Base-by-base conservation (phyloP, 768 basidiomycete genomes). In the Tricholoma saponaceum region DNA sequence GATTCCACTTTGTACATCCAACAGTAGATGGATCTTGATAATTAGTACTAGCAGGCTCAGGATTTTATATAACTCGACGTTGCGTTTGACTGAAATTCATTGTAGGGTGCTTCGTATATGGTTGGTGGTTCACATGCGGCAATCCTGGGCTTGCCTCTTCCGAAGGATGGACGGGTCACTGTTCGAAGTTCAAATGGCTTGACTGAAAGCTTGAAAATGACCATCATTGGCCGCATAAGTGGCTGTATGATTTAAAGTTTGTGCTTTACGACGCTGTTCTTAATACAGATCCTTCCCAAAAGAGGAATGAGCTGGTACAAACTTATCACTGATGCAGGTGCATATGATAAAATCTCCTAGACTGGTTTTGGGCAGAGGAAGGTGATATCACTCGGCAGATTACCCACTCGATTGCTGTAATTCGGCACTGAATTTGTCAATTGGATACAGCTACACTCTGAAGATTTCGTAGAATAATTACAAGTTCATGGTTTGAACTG, bases 71-170 rank as follows among this genome's bases (percentile, higher is more conserved):
- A 37, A 16, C 13, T 37, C 13, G 16, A 37, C 4, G 35, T 37
- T 16, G 35, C 16, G 35, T 37, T 37, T 37, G 35, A 37, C 35
- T 37, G 35, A 37, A 14, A 37, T 37, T 37, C 35, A 37, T 14
- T 37, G 35, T 16, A 37, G 14, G 35, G 35, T 16, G 35, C 35
- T 37, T 37, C 35, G 13, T 37, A 37, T 14, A 37, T 35, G 14
- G 35, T 35, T 14, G 35, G 14, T 37, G 35, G 35, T 37, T 41
- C 41, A 41, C 41, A 20, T 1, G 9, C 72, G 4, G 67, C 80
- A 10, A 69, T 81, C 8, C 72, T 81, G 60, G 80, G 79, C 22
- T 61, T 82, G 13, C 79, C 79, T 23, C 69, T 71, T 7, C 73
- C 72, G 1, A 72, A 69, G 3, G 66, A 76, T 28, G 66, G 58